phyloP scores from a whole-genome alignment of 2,329 filamentous ascomycete genomes.

The Venturia aucupariae region DNA sequence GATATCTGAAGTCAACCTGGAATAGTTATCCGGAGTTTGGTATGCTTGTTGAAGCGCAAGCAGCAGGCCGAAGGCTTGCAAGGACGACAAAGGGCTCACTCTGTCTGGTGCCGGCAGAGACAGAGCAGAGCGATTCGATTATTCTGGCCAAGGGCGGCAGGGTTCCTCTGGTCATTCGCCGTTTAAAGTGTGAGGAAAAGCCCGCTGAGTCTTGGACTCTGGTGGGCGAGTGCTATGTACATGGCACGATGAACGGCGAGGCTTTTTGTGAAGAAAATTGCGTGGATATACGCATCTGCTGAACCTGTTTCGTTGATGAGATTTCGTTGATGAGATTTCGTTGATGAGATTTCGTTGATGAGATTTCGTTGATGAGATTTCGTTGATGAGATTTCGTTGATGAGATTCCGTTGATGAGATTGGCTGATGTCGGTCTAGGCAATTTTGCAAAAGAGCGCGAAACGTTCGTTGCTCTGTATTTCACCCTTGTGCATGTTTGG shows the following conservation, averaged over 20 bases:
- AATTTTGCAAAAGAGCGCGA: no score
- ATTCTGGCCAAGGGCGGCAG: not conserved
- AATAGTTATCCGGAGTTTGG: not conserved
- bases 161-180: not conserved
- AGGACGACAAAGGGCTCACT: not conserved
- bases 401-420: no score
- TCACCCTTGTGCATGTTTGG: no score
- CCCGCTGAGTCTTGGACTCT: not conserved
- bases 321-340: no score
- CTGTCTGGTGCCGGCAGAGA: not conserved
- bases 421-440: no score
- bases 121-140: not conserved
- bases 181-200: not conserved
- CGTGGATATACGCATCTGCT: not conserved
- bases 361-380: no score
- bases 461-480: no score
- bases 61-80: slow-evolving; percentile 2
- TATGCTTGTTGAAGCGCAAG: not conserved
- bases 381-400: no score
- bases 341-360: no score
- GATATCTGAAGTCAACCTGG: not conserved
- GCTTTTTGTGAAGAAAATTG: not conserved
- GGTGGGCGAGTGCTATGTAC: slow-evolving; percentile 3
- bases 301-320: not conserved
- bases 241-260: not conserved